Percentiles rank a stretch among this genome's conserved stretches.
Conservation (phyloP, 768 basidiomycete genomes). For the Pleurotus pulmonarius region DNA sequence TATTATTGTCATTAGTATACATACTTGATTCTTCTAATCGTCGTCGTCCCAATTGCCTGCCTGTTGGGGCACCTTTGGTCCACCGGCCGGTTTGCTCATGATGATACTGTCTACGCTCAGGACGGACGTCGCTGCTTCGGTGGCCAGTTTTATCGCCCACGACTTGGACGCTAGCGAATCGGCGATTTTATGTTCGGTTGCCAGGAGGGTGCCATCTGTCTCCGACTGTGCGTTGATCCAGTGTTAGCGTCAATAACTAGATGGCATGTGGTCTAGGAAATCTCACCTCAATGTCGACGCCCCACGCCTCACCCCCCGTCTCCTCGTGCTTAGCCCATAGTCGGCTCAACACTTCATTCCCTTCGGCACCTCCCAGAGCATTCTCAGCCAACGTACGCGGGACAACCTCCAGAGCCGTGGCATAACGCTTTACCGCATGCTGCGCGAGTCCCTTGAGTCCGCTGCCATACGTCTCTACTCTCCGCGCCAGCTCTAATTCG, state of each 20-base stretch:
- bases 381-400: conserved; percentile 95
- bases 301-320: conserved; percentile 69
- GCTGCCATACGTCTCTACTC: conserved; percentile 83
- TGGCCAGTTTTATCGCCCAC: conserved; percentile 89
- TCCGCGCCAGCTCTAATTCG: conserved; percentile 86
- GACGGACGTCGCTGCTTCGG: conserved; percentile 87
- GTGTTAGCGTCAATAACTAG: conserved; percentile 5
- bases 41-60: conserved; percentile 87
- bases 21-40: conserved; percentile 28
- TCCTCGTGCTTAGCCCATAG: conserved; percentile 89
- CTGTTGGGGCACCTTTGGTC: conserved; percentile 85
- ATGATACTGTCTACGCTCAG: conserved; percentile 97
- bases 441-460: conserved; percentile 89
- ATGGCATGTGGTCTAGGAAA: not conserved
- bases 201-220: conserved; percentile 68
- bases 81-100: conserved; percentile 91
- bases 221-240: conserved; percentile 57
- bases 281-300: conserved; percentile 87
- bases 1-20: no score
- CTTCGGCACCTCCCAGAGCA: conserved; percentile 85
- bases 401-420: conserved; percentile 86
- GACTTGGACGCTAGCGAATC: conserved; percentile 88
- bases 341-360: conserved; percentile 86
- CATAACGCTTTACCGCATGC: conserved; percentile 90
- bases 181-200: conserved; percentile 64